Conservation (phyloP, 257 asterid genomes). For the Solanum dulcamara region DNA sequence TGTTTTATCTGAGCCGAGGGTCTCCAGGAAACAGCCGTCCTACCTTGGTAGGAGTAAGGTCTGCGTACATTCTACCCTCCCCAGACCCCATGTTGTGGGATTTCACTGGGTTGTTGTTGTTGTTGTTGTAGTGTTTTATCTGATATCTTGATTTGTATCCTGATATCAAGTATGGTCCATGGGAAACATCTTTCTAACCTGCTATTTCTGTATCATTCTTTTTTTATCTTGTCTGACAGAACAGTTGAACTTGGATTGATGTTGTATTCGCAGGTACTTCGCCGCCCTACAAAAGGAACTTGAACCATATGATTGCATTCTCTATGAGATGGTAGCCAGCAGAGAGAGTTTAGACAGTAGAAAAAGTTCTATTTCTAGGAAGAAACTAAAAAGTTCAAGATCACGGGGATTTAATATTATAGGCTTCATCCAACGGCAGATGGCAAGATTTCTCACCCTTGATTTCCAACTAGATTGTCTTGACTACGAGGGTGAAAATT, state of each 20-base stretch:
- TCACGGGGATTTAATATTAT: conserved; percentile 59
- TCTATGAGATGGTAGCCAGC: conserved; percentile 96
- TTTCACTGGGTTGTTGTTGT: too few relatives aligned
- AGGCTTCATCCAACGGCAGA: conserved; percentile 88
- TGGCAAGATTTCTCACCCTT: conserved; percentile 72
- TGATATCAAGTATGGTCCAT: background rate
- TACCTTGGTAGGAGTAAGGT: too few relatives aligned
- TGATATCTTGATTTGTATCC: background rate
- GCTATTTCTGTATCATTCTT: background rate
- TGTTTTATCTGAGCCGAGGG: background rate
- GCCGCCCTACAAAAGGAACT: conserved; percentile 60
- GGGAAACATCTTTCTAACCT: background rate
- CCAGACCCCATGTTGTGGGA: too few relatives aligned
- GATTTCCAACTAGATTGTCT: conserved; percentile 94
- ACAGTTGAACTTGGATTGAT: background rate
- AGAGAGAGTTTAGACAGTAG: conserved; percentile 77
- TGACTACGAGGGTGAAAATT: conserved; percentile 75
- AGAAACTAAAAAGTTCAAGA: conserved; percentile 37
- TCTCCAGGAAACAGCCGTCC: too few relatives aligned
- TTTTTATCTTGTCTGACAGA: background rate
- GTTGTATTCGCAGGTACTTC: conserved; percentile 55
- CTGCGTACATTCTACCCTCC: too few relatives aligned
- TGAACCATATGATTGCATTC: conserved; percentile 72
- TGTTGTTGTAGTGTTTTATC: background rate
- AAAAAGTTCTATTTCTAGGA: conserved; percentile 40